A percentile compares a stretch with the other conserved stretches of the same genome.
These are phyloP conservation scores for Musa itinerans DNA, from an alignment of 176 grass and related monocot genomes.

Conservation along the genomic window DNA sequence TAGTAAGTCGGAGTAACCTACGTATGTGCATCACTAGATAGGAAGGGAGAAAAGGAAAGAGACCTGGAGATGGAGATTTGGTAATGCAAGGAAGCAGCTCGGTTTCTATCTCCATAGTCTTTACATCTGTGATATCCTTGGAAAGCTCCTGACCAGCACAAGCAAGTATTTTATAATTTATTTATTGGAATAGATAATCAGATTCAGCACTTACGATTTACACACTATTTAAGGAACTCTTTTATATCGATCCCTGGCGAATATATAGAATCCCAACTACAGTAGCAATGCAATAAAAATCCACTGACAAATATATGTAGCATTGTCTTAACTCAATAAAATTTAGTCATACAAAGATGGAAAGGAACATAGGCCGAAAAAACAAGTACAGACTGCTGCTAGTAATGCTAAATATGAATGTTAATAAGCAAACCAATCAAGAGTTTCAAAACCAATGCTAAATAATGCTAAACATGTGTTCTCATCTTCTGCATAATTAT, in stretches of 20 bases:
- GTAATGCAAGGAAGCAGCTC: conserved; percentile 32
- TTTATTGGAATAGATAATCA: background rate
- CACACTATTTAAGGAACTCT: background rate
- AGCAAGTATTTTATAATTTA: conserved; percentile 6
- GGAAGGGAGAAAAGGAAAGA: background rate
- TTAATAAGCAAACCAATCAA: too few species aligned
- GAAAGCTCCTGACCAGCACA: conserved; percentile 23
- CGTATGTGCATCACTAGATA: background rate
- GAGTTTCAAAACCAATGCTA: too few species aligned
- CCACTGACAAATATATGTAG: background rate
- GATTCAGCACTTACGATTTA: too few species aligned
- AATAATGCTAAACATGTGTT: too few species aligned
- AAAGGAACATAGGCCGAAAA: background rate
- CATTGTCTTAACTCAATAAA: background rate
- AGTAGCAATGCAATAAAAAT: background rate
- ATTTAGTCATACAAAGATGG: background rate
- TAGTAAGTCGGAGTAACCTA: background rate
- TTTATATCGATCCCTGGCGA: background rate
- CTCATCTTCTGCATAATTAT: too few species aligned
- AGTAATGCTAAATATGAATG: too few species aligned
- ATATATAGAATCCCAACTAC: background rate
- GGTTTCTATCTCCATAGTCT: conserved; percentile 30
- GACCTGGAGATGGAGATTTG: conserved; percentile 28
- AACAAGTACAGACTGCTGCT: too few species aligned
- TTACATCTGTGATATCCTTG: conserved; percentile 24